Percentiles rank a stretch among this genome's conserved stretches.
These are phyloP conservation scores for Hypoxylon sp. DNA, from an alignment of 2,329 filamentous ascomycete genomes.

Conservation along the genomic window DNA sequence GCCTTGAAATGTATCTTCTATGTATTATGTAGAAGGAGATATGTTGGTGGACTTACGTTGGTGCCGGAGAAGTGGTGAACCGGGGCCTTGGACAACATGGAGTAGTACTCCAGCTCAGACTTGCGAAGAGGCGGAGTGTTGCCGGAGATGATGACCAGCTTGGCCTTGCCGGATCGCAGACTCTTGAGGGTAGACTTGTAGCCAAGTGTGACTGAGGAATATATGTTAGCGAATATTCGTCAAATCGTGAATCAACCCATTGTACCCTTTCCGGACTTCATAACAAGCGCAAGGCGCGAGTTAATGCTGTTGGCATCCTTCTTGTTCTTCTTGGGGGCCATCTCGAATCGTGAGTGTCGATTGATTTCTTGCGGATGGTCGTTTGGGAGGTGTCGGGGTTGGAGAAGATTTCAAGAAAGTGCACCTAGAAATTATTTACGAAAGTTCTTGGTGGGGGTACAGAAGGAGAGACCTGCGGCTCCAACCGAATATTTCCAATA, in stretches of 20 bases:
- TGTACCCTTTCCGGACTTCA: conserved; percentile 68
- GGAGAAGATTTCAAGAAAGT: conserved; percentile 22
- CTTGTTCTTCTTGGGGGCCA: conserved; percentile 84
- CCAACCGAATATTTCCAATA: conserved; percentile 33
- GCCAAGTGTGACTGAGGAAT: conserved; percentile 80
- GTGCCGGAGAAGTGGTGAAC: conserved; percentile 99
- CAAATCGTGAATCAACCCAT: conserved; percentile 54
- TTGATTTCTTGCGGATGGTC: conserved; percentile 45
- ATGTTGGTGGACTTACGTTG: conserved; percentile 82
- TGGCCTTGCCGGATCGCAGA: conserved; percentile 96
- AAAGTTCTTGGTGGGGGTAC: conserved; percentile 38
- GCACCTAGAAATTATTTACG: conserved; percentile 17
- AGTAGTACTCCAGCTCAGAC: conserved; percentile 96
- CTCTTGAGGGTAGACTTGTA: conserved; percentile 92
- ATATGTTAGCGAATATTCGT: conserved; percentile 63
- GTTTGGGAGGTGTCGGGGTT: conserved; percentile 28
- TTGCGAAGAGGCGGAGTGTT: conserved; percentile 99
- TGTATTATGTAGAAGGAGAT: conserved; percentile 22
- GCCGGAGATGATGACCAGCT: conserved; percentile 95
- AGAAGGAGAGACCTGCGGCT: neutral
- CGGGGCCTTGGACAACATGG: conserved; percentile 91
- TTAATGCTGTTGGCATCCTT: conserved; percentile 84
- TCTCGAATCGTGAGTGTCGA: conserved; percentile 66
- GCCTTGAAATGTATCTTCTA: conserved; percentile 28
- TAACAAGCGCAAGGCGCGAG: conserved; percentile 62